Evolutionary conservation across 768 basidiomycete species (phyloP).

Genomic region (Boletus bicolor): DNA sequence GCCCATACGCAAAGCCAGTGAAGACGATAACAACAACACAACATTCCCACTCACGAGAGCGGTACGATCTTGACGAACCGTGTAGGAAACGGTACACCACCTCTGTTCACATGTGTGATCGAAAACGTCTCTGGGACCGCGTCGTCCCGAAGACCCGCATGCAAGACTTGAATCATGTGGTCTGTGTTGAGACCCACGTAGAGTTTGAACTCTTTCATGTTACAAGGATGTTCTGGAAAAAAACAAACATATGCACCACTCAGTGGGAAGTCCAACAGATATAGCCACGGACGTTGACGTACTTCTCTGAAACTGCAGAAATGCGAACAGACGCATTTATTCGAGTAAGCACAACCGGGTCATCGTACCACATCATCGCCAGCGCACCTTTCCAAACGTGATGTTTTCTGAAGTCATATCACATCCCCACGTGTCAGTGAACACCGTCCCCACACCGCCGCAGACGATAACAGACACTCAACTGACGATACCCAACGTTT

Average conservation of each 20-base stretch:
- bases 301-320: conserved; percentile 28
- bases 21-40: neutral
- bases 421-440: conserved; percentile 8
- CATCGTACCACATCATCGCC: neutral
- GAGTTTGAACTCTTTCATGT: conserved; percentile 80
- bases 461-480: conserved; percentile 31
- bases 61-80: conserved; percentile 75
- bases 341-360: neutral
- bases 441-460: neutral
- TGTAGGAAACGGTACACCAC: conserved; percentile 58
- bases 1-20: neutral
- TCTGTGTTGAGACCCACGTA: conserved; percentile 63
- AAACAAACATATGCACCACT: neutral
- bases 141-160: conserved; percentile 65
- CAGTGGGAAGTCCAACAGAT: neutral
- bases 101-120: conserved; percentile 52
- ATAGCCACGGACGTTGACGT: neutral
- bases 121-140: conserved; percentile 59
- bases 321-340: neutral
- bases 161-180: conserved; percentile 66
- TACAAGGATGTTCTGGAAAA: conserved; percentile 72
- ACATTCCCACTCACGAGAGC: conserved; percentile 52
- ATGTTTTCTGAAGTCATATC: conserved; percentile 50
- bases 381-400: conserved; percentile 75
- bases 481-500: conserved; percentile 64